A percentile compares a stretch with the other conserved stretches of the same genome.
These are phyloP conservation scores for Salix dunnii DNA, from an alignment of 345 rosid genomes.

Conservation along the genomic window DNA sequence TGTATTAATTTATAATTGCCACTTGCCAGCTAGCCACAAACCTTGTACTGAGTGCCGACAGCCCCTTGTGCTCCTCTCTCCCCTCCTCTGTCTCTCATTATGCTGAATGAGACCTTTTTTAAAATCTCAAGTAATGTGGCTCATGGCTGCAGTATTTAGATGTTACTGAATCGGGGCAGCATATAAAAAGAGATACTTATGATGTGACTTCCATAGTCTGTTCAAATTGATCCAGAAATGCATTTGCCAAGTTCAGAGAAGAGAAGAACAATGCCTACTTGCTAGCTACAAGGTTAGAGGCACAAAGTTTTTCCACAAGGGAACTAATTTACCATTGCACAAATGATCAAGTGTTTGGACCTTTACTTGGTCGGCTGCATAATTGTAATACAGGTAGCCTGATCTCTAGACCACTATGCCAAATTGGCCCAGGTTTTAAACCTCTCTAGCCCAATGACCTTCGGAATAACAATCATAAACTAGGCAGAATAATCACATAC, in stretches of 20 bases:
- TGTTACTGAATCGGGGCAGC: too few relatives aligned
- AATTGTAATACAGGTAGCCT: too few relatives aligned
- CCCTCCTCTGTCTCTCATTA: too few relatives aligned
- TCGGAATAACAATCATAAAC: too few relatives aligned
- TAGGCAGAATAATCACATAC: background rate
- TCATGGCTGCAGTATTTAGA: background rate
- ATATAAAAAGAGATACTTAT: too few relatives aligned
- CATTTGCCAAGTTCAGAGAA: too few relatives aligned
- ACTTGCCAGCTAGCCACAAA: background rate
- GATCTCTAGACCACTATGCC: too few relatives aligned
- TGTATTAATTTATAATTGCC: background rate
- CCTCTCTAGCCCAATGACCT: background rate
- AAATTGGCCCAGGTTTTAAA: background rate
- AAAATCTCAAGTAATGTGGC: background rate
- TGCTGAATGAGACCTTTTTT: background rate
- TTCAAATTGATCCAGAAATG: too few relatives aligned
- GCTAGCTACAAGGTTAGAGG: background rate
- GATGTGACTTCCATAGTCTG: too few relatives aligned
- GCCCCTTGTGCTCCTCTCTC: background rate
- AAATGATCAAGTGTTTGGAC: background rate
- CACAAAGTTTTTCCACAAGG: too few relatives aligned
- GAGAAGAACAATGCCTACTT: too few relatives aligned
- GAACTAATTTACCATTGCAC: too few relatives aligned
- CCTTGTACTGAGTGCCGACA: constrained; percentile 10
- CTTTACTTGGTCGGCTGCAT: background rate